Base-by-base conservation (phyloP, 2,329 filamentous ascomycete genomes). In the Neonectria punicea region DNA sequence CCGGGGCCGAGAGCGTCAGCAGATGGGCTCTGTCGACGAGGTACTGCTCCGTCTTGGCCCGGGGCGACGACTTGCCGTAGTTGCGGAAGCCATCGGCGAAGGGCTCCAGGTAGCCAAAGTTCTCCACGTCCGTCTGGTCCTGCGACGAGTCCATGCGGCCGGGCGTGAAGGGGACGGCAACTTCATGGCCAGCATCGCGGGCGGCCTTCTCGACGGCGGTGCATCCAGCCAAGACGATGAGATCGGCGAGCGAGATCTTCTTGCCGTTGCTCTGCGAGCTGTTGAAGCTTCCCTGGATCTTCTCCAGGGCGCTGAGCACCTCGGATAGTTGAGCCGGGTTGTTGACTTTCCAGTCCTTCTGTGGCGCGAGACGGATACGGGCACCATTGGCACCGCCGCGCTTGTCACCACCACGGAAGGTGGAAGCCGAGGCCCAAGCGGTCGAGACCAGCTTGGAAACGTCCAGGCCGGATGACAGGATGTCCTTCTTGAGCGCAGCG, bases 301-400 rank as follows among this genome's bases (percentile, higher is more conserved):
- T 79, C 80, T 93, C 89, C 9, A 94, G 83, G 1, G 85, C 83
- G 34, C 76, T 74, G 39, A 94, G 82, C 5, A 92, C 88, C 79
- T 90, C 81, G 64, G 80, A 80, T 57, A 93, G 81, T 79, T 91
- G 86, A 1, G 82, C 73, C 28, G 91, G 91, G 83, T 92, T 92
- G 86, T 94, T 94, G 76, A 90, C 86, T 77, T 89, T 80, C 92
- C 92, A 94, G 78, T 88, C 82, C 73, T 88, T 89, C 82, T 92
- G 89, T 28, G 92, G 92, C 66, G 85, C 83, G 16, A 94, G 90
- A 44, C 90, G 89, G 74, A 94, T 92, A 73, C 92, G 92, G 16
- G 88, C 91, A 73, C 92, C 92, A 71, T 94, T 94, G 81, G 92
- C 92, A 75, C 92, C 92, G 72, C 92, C 92, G 69, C 92, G 92